Base-by-base conservation (phyloP, 208 protist genomes). In the Trypanosoma scelopori region DNA sequence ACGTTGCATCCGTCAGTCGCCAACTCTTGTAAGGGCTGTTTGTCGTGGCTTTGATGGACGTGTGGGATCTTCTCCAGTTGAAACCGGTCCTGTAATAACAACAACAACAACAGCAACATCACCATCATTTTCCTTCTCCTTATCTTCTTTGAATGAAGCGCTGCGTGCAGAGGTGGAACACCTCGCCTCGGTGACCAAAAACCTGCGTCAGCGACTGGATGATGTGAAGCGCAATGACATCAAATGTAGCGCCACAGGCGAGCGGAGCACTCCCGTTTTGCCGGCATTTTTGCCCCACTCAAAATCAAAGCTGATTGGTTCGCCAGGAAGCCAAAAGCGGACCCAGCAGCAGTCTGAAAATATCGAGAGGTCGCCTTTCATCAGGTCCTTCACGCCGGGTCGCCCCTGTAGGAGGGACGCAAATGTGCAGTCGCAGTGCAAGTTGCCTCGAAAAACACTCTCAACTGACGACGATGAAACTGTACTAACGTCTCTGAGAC, bases 161-260 rank as follows among this genome's bases (percentile, higher is more conserved):
- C 27, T 62, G n/a, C 66, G 50, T n/a, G 25, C 49, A 53, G 55
- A 56, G 37, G 39, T 67, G 20, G 58, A 59, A 37, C 22, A 52
- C 12, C 46, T 60, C 25, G 51, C 37, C 30, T 11, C 0, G 30
- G 59, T 39, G 7, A 63, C 61, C n/a, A 39, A 51, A 7, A 35
- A 62, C 16, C 63, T 75, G 5, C 32, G 32, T 20, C 42, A 71
- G 37, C 41, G 51, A 39, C 7, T 59, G 23, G 4, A 4, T 52
- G 69, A 66, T 18, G 45, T 61, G 27, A 52, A 32, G 20, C 18
- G 23, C n/a, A 43, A 62, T 18, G 18, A 70, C 30, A 20, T 4
- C 42, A 53, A 16, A 15, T 16, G 28, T 0, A 18, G 4, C 43
- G 27, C 1, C 49, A 32, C 27, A 18, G 25, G 11, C 25, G 5